A percentile compares a stretch with the other conserved stretches of the same genome.
Conservation (phyloP, 2,329 filamentous ascomycete species). For the Lasiodiplodia sp. region DNA sequence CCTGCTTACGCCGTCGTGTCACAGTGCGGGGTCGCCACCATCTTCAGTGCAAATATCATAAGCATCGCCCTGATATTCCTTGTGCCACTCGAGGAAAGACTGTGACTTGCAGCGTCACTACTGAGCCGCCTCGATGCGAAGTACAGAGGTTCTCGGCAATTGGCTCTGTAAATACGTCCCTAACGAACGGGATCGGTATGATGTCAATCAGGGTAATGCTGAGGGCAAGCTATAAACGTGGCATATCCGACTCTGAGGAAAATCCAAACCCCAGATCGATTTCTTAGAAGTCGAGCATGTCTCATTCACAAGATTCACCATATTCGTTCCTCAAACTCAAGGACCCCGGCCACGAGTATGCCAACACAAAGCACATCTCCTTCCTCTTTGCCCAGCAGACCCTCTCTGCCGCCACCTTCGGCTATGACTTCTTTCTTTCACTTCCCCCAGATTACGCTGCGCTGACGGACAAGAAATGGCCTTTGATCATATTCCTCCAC, state of each 20-base stretch:
- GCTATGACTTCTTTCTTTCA: constrained; percentile 31
- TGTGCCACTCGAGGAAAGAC: neutral
- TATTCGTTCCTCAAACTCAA: neutral
- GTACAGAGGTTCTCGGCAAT: too few relatives aligned
- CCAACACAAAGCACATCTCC: constrained; percentile 29
- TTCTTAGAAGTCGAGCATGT: neutral
- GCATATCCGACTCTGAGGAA: neutral
- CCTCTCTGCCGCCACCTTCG: constrained; percentile 27
- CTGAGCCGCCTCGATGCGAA: neutral
- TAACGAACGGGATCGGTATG: neutral
- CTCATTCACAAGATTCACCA: neutral
- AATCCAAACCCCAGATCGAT: neutral
- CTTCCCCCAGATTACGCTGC: constrained; percentile 25
- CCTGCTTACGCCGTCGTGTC: neutral
- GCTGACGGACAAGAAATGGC: constrained; percentile 23
- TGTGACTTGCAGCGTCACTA: neutral
- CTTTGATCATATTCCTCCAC: constrained; percentile 31
- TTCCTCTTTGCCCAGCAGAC: constrained; percentile 26
- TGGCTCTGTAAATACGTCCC: neutral
- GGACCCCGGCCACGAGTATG: constrained; percentile 30
- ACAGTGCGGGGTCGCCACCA: neutral
- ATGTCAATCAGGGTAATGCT: constrained; percentile 1
- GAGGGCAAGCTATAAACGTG: neutral
- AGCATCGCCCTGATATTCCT: neutral
- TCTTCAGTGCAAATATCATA: neutral